Base-by-base conservation (phyloP, 139 green algal species). In the Pleodorina starrii region DNA sequence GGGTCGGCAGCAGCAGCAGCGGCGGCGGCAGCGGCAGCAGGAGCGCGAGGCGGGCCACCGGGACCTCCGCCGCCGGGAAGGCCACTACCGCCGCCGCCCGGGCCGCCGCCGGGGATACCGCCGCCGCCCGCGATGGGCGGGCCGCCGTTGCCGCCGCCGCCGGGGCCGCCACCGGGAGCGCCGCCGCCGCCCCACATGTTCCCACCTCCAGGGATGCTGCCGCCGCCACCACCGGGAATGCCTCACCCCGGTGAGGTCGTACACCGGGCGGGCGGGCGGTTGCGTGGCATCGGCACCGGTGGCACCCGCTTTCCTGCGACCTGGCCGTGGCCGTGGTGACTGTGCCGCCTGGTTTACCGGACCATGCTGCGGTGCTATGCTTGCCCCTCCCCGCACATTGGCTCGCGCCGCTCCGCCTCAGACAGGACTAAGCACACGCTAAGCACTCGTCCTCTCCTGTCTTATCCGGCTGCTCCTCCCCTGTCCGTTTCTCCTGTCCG, bases 61-160 rank as follows among this genome's bases (percentile, higher is more conserved):
- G 57, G 16, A 7, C n/a, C n/a, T 11, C 68, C 68, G 5, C n/a
- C n/a, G 21, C 68, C 68, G 46, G 60, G 60, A 29, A 46, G 82
- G 57, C 63, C 68, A 11, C 84, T 92, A 23, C 86, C 90, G 32
- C 90, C 90, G 51, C 68, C 80, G 68, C 73, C 82, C 63, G 80
- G 79, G 91, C 92, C 90, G 50, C 90, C 89, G 40, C 43, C 84
- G 9, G 59, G 40, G 29, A 42, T 75, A 54, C 83, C 68, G 35
- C 83, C 48, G 63, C 81, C 80, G 27, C 74, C 74, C 5, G 25
- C 76, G 10, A 66, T 84, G 76, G 76, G 76, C 25, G 57, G 80
- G 10, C 50, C 50, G 42, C 80, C 75, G 36, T 78, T 92, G 36
- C 86, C 90, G 40, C 90, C 90, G 60, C 68, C 80, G 48, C 73